Conservation (phyloP, 2,329 filamentous ascomycete genomes). For the Calonectria pseudoreteaudii region DNA sequence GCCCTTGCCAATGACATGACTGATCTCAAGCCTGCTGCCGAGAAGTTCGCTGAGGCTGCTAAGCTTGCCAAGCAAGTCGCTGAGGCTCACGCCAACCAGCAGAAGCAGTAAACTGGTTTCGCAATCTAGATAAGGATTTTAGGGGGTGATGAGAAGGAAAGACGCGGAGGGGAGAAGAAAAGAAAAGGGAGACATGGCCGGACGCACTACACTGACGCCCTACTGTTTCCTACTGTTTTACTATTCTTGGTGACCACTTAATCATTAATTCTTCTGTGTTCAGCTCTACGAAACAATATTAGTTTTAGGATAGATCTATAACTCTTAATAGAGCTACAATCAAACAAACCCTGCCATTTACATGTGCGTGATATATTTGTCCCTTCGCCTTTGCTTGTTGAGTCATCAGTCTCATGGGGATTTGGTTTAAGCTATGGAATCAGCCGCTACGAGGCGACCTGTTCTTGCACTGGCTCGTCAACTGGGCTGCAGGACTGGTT, state of each 20-base stretch:
- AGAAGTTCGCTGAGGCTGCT: neutral
- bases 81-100: neutral
- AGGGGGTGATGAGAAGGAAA: neutral
- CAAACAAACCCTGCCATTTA: neutral
- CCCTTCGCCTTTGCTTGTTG: neutral
- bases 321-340: neutral
- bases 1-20: neutral
- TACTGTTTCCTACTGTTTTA: neutral
- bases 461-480: neutral
- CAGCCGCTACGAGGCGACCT: neutral
- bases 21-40: neutral
- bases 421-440: neutral
- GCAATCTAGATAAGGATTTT: neutral
- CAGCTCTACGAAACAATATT: neutral
- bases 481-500: neutral
- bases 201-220: neutral
- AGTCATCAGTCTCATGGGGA: neutral
- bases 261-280: neutral
- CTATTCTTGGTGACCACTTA: neutral
- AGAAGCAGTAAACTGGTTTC: neutral
- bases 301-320: neutral
- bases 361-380: neutral
- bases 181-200: neutral
- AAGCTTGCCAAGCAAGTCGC: neutral
- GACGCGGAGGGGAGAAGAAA: neutral